These are phyloP conservation scores for Scleroderma citrinum DNA, from an alignment of 768 basidiomycete genomes.

Conservation along the genomic window DNA sequence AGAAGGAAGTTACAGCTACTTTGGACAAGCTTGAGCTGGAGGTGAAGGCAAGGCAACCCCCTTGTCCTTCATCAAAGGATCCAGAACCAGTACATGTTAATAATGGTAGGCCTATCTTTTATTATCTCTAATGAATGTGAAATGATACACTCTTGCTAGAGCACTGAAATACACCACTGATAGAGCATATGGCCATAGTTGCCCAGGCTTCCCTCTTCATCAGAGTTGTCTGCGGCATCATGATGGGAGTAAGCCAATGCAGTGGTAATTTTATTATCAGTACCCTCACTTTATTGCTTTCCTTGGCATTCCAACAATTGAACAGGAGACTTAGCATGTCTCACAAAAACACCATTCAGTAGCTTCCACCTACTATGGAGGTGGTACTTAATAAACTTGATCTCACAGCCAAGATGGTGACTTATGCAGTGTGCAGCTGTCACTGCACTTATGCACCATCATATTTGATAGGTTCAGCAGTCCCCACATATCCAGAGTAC, in stretches of 20 bases:
- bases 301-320: background rate
- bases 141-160: background rate
- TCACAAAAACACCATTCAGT: background rate
- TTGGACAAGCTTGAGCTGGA: background rate
- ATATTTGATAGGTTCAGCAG: background rate
- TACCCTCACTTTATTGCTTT: slow-evolving; percentile 4
- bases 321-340: background rate
- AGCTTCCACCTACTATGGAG: background rate
- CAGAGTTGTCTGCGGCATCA: slow-evolving; percentile 12
- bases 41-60: background rate
- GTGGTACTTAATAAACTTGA: background rate
- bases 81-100: background rate
- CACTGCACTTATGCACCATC: background rate
- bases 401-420: background rate
- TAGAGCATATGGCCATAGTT: background rate
- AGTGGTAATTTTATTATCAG: slow-evolving; percentile 16
- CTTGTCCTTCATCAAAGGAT: background rate
- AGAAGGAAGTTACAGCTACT: background rate
- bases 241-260: slow-evolving; percentile 9
- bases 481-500: background rate
- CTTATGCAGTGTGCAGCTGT: slow-evolving; percentile 1
- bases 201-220: slow-evolving; percentile 17
- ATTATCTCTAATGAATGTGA: background rate
- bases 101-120: background rate
- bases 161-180: background rate